Conservation (phyloP, 2,329 filamentous ascomycete genomes). For the Dothistroma pini region DNA sequence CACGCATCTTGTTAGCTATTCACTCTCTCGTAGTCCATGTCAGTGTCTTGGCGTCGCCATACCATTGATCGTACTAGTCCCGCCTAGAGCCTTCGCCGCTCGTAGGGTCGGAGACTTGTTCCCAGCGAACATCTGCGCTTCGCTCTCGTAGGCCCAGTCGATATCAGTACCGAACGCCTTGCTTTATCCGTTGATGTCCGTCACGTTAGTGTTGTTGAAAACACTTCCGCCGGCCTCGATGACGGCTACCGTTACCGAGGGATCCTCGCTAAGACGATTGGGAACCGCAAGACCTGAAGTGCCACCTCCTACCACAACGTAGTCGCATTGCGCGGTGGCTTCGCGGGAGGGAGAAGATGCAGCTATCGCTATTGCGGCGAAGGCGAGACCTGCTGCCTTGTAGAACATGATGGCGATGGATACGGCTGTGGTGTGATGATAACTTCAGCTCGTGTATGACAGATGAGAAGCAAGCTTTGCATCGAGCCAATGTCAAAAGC, state of each 20-base stretch:
- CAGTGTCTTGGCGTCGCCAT: background rate
- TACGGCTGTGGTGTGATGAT: too few relatives aligned
- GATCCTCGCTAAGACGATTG: slow-evolving; percentile 28
- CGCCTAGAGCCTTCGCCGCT: slow-evolving; percentile 38
- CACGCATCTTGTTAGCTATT: background rate
- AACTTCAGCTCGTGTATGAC: too few relatives aligned
- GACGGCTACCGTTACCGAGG: slow-evolving; percentile 31
- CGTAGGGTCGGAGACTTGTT: slow-evolving; percentile 17
- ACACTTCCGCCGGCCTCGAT: slow-evolving; percentile 15
- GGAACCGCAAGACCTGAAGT: slow-evolving; percentile 31
- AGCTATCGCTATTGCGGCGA: too few relatives aligned
- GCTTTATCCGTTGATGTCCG: slow-evolving; percentile 45
- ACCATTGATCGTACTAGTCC: slow-evolving; percentile 39
- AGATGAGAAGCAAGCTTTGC: too few relatives aligned
- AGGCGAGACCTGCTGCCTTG: too few relatives aligned
- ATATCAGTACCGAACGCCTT: slow-evolving; percentile 31
- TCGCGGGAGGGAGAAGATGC: too few relatives aligned
- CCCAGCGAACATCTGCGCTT: slow-evolving; percentile 19
- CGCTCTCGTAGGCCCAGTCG: slow-evolving; percentile 25
- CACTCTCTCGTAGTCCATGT: background rate
- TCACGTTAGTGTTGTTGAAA: slow-evolving; percentile 17
- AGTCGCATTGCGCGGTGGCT: slow-evolving; percentile 17
- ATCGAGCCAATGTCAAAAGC: too few relatives aligned
- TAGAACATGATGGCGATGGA: too few relatives aligned
- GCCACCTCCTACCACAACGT: slow-evolving; percentile 31